Percentiles rank a stretch among this genome's conserved stretches.
Evolutionary conservation across 108 stramenopile species (phyloP).

Genomic region (Skeletonema menzelii): DNA sequence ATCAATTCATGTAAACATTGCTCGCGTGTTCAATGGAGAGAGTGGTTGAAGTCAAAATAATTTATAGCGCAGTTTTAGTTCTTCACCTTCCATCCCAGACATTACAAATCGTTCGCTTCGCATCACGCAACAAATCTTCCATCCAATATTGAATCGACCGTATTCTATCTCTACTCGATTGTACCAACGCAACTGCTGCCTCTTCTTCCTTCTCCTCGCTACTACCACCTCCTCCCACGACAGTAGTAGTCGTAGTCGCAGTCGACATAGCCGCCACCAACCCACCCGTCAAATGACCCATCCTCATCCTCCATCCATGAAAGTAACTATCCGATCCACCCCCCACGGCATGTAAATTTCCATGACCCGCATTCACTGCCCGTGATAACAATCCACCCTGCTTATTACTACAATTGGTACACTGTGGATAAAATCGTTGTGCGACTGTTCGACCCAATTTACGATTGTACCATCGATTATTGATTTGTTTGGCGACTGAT

Average conservation of each 20-base stretch:
- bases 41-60: not conserved
- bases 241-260: too few species aligned
- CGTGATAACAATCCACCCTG: conserved; percentile 72
- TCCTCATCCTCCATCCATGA: conserved; percentile 62
- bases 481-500: conserved; percentile 68
- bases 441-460: conserved; percentile 43
- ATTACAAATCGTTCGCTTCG: not conserved
- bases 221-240: too few species aligned
- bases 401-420: conserved; percentile 64
- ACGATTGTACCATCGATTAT: conserved; percentile 54
- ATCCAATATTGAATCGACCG: conserved; percentile 16
- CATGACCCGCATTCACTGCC: conserved; percentile 47
- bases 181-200: conserved; percentile 2
- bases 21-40: too few species aligned
- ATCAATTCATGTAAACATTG: not conserved
- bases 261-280: conserved; percentile 46
- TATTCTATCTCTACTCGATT: conserved; percentile 32
- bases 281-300: conserved; percentile 78
- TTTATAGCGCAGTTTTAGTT: not conserved
- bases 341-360: conserved; percentile 58
- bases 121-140: conserved; percentile 5
- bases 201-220: not conserved
- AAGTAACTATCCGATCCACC: conserved; percentile 63
- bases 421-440: conserved; percentile 88
- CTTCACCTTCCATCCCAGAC: not conserved